A percentile compares a stretch with the other conserved stretches of the same genome.
These are phyloP conservation scores for Alternaria panax DNA, from an alignment of 2,329 filamentous ascomycete species.

Conservation along the genomic window DNA sequence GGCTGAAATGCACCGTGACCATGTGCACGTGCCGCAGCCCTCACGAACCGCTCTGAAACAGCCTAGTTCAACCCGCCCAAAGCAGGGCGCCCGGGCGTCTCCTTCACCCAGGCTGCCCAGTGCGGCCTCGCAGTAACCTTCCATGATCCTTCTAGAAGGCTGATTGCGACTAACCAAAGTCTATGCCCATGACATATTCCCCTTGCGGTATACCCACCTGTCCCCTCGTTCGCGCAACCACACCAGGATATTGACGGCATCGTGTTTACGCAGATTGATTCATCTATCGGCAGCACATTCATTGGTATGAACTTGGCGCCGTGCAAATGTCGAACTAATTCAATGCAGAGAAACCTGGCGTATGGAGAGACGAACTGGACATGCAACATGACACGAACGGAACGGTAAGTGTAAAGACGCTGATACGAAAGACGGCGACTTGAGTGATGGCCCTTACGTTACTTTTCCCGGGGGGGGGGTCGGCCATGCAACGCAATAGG, in stretches of 20 bases:
- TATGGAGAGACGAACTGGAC: constrained; percentile 14
- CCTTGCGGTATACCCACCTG: constrained; percentile 12
- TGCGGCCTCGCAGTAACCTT: constrained; percentile 9
- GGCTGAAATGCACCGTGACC: constrained; percentile 6
- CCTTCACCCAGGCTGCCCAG: constrained; percentile 8
- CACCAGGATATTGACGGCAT: constrained; percentile 8
- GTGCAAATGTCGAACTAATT: constrained; percentile 17
- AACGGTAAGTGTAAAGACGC: constrained; percentile 1
- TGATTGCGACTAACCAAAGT: constrained; percentile 6
- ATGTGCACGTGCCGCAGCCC: constrained; percentile 6
- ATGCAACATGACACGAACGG: constrained; percentile 24
- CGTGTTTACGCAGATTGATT: constrained; percentile 3
- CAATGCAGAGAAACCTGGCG: constrained; percentile 20
- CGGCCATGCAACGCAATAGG: constrained; percentile 11
- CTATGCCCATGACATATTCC: constrained; percentile 9
- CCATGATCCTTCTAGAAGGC: constrained; percentile 26
- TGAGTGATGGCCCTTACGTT: constrained; percentile 11
- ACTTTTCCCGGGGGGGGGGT: constrained; percentile 20
- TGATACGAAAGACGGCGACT: neutral
- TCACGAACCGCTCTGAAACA: constrained; percentile 26
- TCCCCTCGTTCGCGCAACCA: constrained; percentile 15
- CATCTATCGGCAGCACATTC: neutral
- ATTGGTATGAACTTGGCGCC: constrained; percentile 24
- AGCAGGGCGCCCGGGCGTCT: neutral
- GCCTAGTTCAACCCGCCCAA: constrained; percentile 13